Evolutionary conservation across 2,329 filamentous ascomycete species (phyloP).

Genomic region (Aphanocladium album): DNA sequence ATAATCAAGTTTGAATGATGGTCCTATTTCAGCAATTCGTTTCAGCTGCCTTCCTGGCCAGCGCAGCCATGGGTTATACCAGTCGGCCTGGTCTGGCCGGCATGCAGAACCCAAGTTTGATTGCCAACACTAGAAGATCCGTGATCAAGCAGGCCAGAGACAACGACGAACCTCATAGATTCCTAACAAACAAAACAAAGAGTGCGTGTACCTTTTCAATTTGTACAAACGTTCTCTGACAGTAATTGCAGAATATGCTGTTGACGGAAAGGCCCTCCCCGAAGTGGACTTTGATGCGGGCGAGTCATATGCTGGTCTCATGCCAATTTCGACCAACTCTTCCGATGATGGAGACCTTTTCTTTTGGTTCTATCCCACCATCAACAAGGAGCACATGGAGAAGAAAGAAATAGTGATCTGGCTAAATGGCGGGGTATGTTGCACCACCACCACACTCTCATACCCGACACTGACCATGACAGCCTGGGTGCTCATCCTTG

Average conservation of each 20-base stretch:
- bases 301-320: slow-evolving; percentile 54
- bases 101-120: neutral
- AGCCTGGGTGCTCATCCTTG: slow-evolving; percentile 56
- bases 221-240: neutral
- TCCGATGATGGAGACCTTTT: slow-evolving; percentile 46
- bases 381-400: slow-evolving; percentile 47
- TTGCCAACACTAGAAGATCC: neutral
- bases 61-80: neutral
- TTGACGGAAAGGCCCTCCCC: slow-evolving; percentile 57
- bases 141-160: neutral
- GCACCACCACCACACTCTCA: neutral
- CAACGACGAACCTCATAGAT: neutral
- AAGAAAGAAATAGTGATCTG: slow-evolving; percentile 42
- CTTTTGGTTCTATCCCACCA: slow-evolving; percentile 57
- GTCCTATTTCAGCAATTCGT: neutral
- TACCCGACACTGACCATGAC: neutral
- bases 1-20: neutral
- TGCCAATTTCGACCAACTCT: slow-evolving; percentile 46
- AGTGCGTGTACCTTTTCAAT: slow-evolving; percentile 30
- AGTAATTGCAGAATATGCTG: slow-evolving; percentile 25
- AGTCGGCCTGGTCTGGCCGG: neutral
- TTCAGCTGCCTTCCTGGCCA: neutral
- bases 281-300: slow-evolving; percentile 62
- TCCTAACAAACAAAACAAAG: slow-evolving; percentile 29
- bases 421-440: slow-evolving; percentile 45